Conservation (phyloP, 2,329 filamentous ascomycete species). For the Aspergillus sojae region DNA sequence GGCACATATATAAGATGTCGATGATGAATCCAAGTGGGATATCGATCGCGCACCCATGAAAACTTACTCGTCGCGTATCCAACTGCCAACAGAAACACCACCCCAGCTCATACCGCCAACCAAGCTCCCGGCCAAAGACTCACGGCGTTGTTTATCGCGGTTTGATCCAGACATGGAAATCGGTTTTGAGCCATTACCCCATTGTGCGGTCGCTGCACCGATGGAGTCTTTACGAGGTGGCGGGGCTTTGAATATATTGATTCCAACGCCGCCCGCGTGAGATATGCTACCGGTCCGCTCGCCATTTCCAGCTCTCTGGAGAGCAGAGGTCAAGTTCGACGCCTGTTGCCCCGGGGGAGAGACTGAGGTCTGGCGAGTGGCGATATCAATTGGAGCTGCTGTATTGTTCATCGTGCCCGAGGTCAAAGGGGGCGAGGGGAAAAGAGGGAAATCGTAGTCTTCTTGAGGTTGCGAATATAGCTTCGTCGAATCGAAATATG, state of each 20-base stretch:
- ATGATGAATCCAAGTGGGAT: conserved; percentile 22
- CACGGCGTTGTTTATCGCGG: conserved; percentile 56
- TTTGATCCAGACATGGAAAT: conserved; percentile 59
- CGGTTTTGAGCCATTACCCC: conserved; percentile 60
- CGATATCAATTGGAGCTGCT: conserved; percentile 63
- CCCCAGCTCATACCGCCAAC: conserved; percentile 93
- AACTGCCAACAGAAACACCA: conserved; percentile 92
- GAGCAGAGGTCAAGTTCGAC: conserved; percentile 64
- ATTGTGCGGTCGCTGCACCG: conserved; percentile 54
- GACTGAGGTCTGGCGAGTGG: conserved; percentile 59
- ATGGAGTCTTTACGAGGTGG: conserved; percentile 59
- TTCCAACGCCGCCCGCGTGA: conserved; percentile 44
- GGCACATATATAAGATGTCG: conserved; percentile 6
- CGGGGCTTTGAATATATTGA: conserved; percentile 42
- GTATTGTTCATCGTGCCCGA: conserved; percentile 53
- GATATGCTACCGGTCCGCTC: conserved; percentile 48
- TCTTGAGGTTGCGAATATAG: conserved; percentile 24
- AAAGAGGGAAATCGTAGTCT: conserved; percentile 43
- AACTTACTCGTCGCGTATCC: conserved; percentile 96
- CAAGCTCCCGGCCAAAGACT: conserved; percentile 64
- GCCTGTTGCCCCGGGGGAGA: conserved; percentile 63
- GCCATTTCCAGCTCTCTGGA: conserved; percentile 53
- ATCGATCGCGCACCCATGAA: conserved; percentile 6
- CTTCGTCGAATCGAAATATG: conserved; percentile 31
- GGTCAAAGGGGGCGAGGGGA: conserved; percentile 37